These are phyloP conservation scores for Blastobotrys mokoenaii DNA, from an alignment of 805 yeast species.

Conservation along the genomic window DNA sequence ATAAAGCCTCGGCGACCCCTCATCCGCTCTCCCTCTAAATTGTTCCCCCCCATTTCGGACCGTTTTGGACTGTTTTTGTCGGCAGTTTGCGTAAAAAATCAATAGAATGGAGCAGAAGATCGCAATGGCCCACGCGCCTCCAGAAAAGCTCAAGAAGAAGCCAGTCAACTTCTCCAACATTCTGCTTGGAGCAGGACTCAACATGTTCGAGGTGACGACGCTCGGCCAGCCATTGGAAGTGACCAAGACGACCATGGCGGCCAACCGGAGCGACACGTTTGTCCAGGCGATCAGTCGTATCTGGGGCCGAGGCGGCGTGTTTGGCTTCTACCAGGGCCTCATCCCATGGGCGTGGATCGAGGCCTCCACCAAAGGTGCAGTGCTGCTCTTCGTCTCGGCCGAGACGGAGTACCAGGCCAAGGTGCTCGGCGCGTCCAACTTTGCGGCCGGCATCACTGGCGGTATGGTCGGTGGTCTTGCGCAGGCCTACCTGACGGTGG, in stretches of 20 bases:
- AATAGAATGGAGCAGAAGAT: too few relatives aligned
- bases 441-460: slow-evolving; percentile 86
- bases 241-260: slow-evolving; percentile 96
- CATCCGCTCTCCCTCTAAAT: too few relatives aligned
- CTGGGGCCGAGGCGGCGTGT: slow-evolving; percentile 88
- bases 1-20: too few relatives aligned
- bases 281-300: slow-evolving; percentile 62
- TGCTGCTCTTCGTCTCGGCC: slow-evolving; percentile 80
- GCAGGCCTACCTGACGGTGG: slow-evolving; percentile 92
- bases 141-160: slow-evolving; percentile 54
- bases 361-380: slow-evolving; percentile 99
- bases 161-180: slow-evolving; percentile 85
- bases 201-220: slow-evolving; percentile 87
- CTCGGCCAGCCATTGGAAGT: slow-evolving; percentile 97
- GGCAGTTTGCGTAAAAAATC: too few relatives aligned
- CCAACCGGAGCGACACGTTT: slow-evolving; percentile 69
- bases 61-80: not conserved
- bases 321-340: slow-evolving; percentile 93
- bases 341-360: slow-evolving; percentile 99
- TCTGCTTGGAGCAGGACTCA: slow-evolving; percentile 86
- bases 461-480: slow-evolving; percentile 96
- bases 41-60: not conserved
- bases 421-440: slow-evolving; percentile 50
- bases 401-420: slow-evolving; percentile 80
- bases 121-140: not conserved